Conservation (phyloP, 1,284 basidiomycete genomes). For the Porodaedalea pini region DNA sequence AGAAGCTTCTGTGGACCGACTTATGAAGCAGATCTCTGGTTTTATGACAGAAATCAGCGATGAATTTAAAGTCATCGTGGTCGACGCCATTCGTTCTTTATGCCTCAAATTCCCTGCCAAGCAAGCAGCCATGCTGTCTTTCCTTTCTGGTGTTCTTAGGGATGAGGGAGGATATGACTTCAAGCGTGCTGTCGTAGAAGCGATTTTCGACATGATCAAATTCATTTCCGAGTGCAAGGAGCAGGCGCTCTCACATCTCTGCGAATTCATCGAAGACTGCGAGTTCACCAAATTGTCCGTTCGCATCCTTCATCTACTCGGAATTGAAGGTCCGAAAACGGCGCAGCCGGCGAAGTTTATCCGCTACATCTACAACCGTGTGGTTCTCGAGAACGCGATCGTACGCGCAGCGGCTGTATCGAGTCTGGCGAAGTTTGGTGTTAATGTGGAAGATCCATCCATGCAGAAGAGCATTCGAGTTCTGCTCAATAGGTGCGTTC, state of each 20-base stretch:
- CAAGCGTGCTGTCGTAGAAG: conserved; percentile 98
- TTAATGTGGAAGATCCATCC: conserved; percentile 75
- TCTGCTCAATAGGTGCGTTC: conserved; percentile 68
- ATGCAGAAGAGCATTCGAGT: conserved; percentile 88
- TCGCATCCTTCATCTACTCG: conserved; percentile 91
- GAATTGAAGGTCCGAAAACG: conserved; percentile 93
- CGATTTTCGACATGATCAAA: conserved; percentile 99
- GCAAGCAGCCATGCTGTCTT: conserved; percentile 92
- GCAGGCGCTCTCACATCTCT: conserved; percentile 95
- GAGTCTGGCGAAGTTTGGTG: conserved; percentile 94
- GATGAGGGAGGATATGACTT: conserved; percentile 99
- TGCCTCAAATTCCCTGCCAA: conserved; percentile 99
- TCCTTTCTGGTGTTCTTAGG: conserved; percentile 89
- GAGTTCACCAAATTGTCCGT: conserved; percentile 99
- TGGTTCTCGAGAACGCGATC: conserved; percentile 97
- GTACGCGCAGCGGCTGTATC: conserved; percentile 96
- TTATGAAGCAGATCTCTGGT: conserved; percentile 99
- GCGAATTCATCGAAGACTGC: conserved; percentile 99
- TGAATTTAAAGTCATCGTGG: conserved; percentile 99
- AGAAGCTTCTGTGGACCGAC: conserved; percentile 95
- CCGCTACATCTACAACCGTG: conserved; percentile 99
- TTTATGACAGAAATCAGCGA: conserved; percentile 99
- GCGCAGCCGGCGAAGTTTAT: conserved; percentile 98
- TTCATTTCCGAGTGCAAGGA: conserved; percentile 95
- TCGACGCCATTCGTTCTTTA: conserved; percentile 96